Evolutionary conservation across 306 rosid species (phyloP), one percentile per base, ranked within the genome.

Genomic region (Vigna nakashimae): DNA sequence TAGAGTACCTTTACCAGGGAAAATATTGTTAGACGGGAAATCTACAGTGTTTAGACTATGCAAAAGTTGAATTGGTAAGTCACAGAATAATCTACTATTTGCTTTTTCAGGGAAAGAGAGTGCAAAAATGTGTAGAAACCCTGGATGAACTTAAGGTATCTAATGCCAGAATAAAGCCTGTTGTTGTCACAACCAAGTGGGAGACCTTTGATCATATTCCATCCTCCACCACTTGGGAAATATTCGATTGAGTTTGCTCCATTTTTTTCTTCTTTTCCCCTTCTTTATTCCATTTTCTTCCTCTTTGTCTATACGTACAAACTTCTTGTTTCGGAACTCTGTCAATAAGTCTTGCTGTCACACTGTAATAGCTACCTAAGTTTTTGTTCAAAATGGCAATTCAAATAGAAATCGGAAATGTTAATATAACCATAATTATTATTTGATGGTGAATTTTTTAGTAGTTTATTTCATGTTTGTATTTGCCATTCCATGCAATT

Each of bases 91-190:
- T 14, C 14, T 36, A 34, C 63, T 57, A 7, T 30, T 77, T 77
- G 66, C 10, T 52, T 60, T 81, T 85, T 71, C 82, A 90, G 97
- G 91, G 88, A 5, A 89, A 85, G 83, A 88, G 90, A 73, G 96
- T 94, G 80, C 97, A 90, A 71, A 91, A 90, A 73, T 84, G 92
- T 74, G 97, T 91, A 15, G 96, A 91, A 82, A 85, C 77, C 4
- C 85, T 94, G 72, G 98, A 94, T 75, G 65, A 3, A 20, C 51
- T 89, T 32, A 91, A 90, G 90, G 78, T 84, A 56, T 81, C 88
- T 66, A 94, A 94, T 82, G 91, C 91, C 48, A 81, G 71, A 49
- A 85, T 81, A 49, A 88, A 87, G 85, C 88, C 89, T 42, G 85
- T 78, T 0, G 83, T 90, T 64, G 91, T 90, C 7, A 86, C 98